Percentiles rank a stretch among this genome's conserved stretches.
Evolutionary conservation across 2,329 filamentous ascomycete species (phyloP).

Genomic region (Nothophoma quercina): DNA sequence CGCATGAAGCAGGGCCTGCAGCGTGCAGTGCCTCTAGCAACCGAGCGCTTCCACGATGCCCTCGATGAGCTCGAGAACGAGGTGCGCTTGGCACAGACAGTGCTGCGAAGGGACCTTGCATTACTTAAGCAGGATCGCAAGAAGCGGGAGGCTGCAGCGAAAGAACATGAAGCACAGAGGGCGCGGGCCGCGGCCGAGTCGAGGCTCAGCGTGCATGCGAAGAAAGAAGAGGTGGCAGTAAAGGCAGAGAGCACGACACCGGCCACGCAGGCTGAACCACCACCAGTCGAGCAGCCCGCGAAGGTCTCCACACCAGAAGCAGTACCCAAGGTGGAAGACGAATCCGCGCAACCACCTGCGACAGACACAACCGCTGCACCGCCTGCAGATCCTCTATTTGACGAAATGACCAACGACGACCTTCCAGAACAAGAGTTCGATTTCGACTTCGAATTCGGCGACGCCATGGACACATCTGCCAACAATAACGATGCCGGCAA

Average conservation of each 20-base stretch:
- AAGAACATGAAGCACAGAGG: conserved; percentile 41
- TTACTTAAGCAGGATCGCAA: conserved; percentile 44
- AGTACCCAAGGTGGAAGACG: conserved; percentile 22
- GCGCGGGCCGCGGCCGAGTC: conserved; percentile 42
- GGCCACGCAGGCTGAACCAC: conserved; percentile 16
- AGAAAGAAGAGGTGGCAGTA: conserved; percentile 16
- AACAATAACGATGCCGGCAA: conserved; percentile 28
- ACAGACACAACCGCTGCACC: conserved; percentile 27
- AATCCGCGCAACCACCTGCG: conserved; percentile 21
- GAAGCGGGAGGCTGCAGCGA: conserved; percentile 46
- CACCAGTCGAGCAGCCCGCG: conserved; percentile 4
- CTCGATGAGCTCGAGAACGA: conserved; percentile 61
- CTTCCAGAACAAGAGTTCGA: conserved; percentile 44
- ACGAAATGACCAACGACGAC: conserved; percentile 37
- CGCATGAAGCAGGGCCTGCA: conserved; percentile 44
- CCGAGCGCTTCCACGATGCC: conserved; percentile 57
- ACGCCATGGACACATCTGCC: conserved; percentile 35
- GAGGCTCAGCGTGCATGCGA: conserved; percentile 16
- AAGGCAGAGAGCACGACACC: conserved; percentile 27
- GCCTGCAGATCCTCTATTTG: conserved; percentile 40
- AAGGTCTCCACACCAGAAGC: conserved; percentile 18
- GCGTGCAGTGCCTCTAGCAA: conserved; percentile 52
- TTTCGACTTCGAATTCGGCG: conserved; percentile 50
- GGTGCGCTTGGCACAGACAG: conserved; percentile 46
- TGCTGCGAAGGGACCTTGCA: conserved; percentile 49